These are phyloP conservation scores for Yamadazyma nakazawae DNA, from an alignment of 805 yeast species.

Conservation along the genomic window DNA sequence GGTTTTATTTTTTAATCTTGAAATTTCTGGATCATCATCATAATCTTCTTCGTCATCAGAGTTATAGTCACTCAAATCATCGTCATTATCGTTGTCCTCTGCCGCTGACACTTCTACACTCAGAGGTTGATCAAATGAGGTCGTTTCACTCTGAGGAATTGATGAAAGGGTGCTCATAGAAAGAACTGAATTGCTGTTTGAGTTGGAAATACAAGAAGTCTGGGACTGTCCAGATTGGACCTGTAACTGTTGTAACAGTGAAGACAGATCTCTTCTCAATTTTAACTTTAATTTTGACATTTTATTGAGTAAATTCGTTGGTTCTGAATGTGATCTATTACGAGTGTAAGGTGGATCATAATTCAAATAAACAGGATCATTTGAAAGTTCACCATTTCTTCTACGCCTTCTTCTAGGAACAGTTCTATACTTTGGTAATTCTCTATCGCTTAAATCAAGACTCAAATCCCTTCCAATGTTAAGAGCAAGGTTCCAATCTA, in stretches of 20 bases:
- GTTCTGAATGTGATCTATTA: conserved; percentile 21
- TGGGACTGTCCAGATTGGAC: background rate
- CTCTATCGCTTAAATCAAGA: conserved; percentile 69
- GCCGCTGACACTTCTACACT: conserved; percentile 2
- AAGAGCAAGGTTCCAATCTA: conserved; percentile 74
- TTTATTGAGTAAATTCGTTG: conserved; percentile 18
- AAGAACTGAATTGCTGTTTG: conserved; percentile 2
- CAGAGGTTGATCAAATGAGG: conserved; percentile 3
- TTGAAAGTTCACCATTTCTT: conserved; percentile 9
- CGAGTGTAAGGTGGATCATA: conserved; percentile 6
- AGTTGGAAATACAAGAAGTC: conserved; percentile 2
- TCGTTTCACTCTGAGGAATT: conserved; percentile 2
- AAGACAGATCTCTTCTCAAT: conserved; percentile 12
- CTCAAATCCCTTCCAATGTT: conserved; percentile 77
- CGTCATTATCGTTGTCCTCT: conserved; percentile 7
- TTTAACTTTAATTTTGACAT: conserved; percentile 22
- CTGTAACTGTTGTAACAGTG: background rate
- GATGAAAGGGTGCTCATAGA: conserved; percentile 6
- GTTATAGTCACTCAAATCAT: conserved; percentile 7
- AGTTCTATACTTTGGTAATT: conserved; percentile 71
- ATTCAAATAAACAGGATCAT: background rate
- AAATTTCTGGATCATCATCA: conserved; percentile 12
- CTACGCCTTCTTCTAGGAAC: conserved; percentile 74
- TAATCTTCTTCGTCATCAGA: conserved; percentile 13
- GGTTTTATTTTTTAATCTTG: conserved; percentile 1